Percentiles rank a stretch among this genome's conserved stretches.
These are phyloP conservation scores for Aureobasidium vineae DNA, from an alignment of 2,329 filamentous ascomycete species.

Conservation along the genomic window DNA sequence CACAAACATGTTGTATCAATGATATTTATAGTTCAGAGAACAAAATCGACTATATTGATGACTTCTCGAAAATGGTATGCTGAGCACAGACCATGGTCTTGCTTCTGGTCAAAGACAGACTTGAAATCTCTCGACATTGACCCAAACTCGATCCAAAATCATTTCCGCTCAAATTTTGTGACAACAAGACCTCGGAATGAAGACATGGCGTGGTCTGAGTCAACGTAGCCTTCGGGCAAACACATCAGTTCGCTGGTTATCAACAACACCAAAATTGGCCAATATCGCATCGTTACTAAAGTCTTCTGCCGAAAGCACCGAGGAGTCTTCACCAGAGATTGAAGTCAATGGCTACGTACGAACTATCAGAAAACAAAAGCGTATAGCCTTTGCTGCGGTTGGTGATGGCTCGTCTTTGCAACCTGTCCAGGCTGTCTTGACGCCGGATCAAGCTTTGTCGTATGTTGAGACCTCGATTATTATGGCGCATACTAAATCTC, in stretches of 20 bases:
- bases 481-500: neutral
- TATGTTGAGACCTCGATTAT: conserved; percentile 46
- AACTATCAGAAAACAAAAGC: conserved; percentile 83
- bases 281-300: conserved; percentile 18
- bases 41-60: neutral
- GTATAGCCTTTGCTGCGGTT: conserved; percentile 76
- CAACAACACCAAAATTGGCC: conserved; percentile 12
- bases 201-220: conserved; percentile 16
- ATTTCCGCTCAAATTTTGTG: neutral
- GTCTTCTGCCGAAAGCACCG: neutral
- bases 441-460: conserved; percentile 68
- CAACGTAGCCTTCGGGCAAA: neutral
- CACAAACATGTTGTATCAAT: too few species aligned
- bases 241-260: neutral
- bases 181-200: conserved; percentile 7
- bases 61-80: neutral
- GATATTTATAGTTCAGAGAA: too few species aligned
- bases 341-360: conserved; percentile 73
- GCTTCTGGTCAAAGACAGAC: conserved; percentile 6
- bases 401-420: conserved; percentile 82
- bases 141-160: neutral
- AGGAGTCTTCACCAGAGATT: conserved; percentile 24
- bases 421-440: conserved; percentile 76
- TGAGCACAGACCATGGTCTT: conserved; percentile 25
- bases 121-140: neutral